A percentile compares a stretch with the other conserved stretches of the same genome.
Evolutionary conservation across 2,329 filamentous ascomycete genomes (phyloP).

Genomic region (Penicillium sp.): DNA sequence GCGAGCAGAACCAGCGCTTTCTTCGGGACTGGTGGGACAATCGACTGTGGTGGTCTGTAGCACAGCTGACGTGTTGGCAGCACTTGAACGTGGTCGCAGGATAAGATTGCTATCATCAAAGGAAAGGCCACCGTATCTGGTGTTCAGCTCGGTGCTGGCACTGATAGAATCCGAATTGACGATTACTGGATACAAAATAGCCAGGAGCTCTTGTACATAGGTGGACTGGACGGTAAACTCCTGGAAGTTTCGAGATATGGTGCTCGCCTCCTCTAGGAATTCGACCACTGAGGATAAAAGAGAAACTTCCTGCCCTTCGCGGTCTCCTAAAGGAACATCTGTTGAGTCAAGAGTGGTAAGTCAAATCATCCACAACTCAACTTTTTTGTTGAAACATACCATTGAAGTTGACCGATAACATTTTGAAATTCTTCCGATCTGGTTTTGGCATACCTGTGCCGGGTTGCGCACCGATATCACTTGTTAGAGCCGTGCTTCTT

Average conservation of each 20-base stretch:
- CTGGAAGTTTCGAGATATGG: slow-evolving; percentile 72
- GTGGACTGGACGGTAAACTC: slow-evolving; percentile 79
- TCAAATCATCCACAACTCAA: not conserved
- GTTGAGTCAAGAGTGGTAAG: not conserved
- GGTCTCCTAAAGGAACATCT: slow-evolving; percentile 8
- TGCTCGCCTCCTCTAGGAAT: slow-evolving; percentile 76
- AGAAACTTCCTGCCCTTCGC: slow-evolving; percentile 30
- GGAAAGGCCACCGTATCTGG: slow-evolving; percentile 73
- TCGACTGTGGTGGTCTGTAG: slow-evolving; percentile 69
- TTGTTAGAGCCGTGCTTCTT: slow-evolving; percentile 62
- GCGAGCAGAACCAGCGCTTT: slow-evolving; percentile 64
- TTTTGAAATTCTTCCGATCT: slow-evolving; percentile 3
- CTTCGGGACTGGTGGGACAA: slow-evolving; percentile 45
- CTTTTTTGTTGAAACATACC: slow-evolving; percentile 4
- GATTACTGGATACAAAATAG: slow-evolving; percentile 80
- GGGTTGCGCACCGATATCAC: slow-evolving; percentile 36
- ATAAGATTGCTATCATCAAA: slow-evolving; percentile 86
- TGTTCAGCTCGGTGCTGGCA: slow-evolving; percentile 83
- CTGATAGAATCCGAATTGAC: slow-evolving; percentile 82
- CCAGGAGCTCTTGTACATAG: slow-evolving; percentile 77
- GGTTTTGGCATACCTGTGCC: not conserved
- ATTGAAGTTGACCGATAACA: slow-evolving; percentile 13
- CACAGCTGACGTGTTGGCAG: slow-evolving; percentile 55
- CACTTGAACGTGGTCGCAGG: slow-evolving; percentile 70
- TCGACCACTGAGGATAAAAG: slow-evolving; percentile 75